Evolutionary conservation across 495 filamentous ascomycete genomes (phyloP).

Genomic region (Hypoxylon crocopeplum): DNA sequence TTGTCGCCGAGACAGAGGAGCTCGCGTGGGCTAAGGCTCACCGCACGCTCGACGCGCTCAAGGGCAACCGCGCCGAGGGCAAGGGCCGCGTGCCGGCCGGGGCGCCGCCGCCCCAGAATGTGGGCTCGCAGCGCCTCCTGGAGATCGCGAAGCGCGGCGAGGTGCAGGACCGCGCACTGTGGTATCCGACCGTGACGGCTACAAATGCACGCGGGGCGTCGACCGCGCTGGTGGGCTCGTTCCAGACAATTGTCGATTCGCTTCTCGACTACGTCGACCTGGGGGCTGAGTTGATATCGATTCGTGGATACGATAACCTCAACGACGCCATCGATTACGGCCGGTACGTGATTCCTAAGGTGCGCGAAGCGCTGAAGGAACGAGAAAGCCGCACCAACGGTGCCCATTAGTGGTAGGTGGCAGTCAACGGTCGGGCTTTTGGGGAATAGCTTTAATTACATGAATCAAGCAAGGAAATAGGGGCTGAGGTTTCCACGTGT

Average conservation of each 20-base stretch:
- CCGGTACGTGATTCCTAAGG: constrained; percentile 54
- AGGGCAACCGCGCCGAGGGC: constrained; percentile 41
- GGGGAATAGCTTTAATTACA: too few relatives aligned
- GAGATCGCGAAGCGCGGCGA: constrained; percentile 60
- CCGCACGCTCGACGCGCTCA: constrained; percentile 52
- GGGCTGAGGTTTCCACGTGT: too few relatives aligned
- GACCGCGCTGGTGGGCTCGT: constrained; percentile 60
- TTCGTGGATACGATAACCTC: constrained; percentile 62
- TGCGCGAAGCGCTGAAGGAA: constrained; percentile 51
- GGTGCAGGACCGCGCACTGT: constrained; percentile 61
- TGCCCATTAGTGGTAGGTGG: constrained; percentile 16
- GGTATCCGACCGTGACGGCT: constrained; percentile 63
- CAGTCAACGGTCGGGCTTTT: too few relatives aligned
- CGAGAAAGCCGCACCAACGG: constrained; percentile 26
- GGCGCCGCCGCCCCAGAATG: constrained; percentile 56
- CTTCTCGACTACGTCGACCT: constrained; percentile 61
- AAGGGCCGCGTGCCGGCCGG: constrained; percentile 38
- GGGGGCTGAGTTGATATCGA: constrained; percentile 59
- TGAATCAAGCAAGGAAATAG: too few relatives aligned
- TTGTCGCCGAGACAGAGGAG: constrained; percentile 61
- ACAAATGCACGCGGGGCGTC: constrained; percentile 63
- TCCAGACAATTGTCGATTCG: constrained; percentile 55
- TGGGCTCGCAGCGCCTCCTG: constrained; percentile 59
- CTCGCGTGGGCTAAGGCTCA: constrained; percentile 62
- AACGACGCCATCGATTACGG: constrained; percentile 63